phyloP scores from a whole-genome alignment of 2,329 filamentous ascomycete genomes.

The Pochonia chlamydosporia region DNA sequence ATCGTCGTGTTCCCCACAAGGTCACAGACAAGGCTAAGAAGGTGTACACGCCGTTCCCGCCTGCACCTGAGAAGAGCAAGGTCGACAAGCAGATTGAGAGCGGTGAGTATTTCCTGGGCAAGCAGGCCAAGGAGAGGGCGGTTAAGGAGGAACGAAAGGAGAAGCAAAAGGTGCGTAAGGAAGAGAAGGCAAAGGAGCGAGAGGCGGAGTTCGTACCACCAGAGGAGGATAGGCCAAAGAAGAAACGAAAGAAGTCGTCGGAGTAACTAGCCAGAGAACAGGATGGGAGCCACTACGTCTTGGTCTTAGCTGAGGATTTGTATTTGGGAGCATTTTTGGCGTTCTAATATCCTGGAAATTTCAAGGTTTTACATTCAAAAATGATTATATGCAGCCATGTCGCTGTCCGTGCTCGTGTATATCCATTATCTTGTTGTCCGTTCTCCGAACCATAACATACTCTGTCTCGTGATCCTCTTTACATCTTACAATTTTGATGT shows the following conservation, averaged over 20 bases:
- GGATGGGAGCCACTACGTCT: not conserved
- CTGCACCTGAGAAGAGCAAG: slow-evolving; percentile 97
- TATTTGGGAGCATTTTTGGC: slow-evolving; percentile 5
- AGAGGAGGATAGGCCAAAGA: slow-evolving; percentile 63
- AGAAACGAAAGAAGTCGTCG: slow-evolving; percentile 54
- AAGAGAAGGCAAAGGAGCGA: slow-evolving; percentile 79
- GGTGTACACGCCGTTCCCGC: slow-evolving; percentile 93
- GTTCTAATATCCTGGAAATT: slow-evolving; percentile 12
- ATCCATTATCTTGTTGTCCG: too few relatives aligned
- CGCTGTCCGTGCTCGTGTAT: too few relatives aligned
- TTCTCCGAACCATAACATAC: too few relatives aligned
- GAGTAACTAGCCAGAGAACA: slow-evolving; percentile 17
- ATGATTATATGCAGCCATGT: not conserved
- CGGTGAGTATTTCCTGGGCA: slow-evolving; percentile 92
- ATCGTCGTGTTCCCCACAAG: slow-evolving; percentile 73
- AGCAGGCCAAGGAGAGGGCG: slow-evolving; percentile 84
- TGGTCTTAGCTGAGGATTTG: not conserved
- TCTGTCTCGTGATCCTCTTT: too few relatives aligned
- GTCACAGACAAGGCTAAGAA: slow-evolving; percentile 94
- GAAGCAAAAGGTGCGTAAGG: slow-evolving; percentile 80
- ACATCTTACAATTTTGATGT: slow-evolving; percentile 35
- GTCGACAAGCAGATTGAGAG: slow-evolving; percentile 96
- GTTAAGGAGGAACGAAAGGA: slow-evolving; percentile 75
- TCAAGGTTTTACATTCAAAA: slow-evolving; percentile 7
- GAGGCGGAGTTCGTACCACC: slow-evolving; percentile 84